Base-by-base conservation (phyloP, 2,329 filamentous ascomycete species). In the Tolypocladium ophioglossoides region DNA sequence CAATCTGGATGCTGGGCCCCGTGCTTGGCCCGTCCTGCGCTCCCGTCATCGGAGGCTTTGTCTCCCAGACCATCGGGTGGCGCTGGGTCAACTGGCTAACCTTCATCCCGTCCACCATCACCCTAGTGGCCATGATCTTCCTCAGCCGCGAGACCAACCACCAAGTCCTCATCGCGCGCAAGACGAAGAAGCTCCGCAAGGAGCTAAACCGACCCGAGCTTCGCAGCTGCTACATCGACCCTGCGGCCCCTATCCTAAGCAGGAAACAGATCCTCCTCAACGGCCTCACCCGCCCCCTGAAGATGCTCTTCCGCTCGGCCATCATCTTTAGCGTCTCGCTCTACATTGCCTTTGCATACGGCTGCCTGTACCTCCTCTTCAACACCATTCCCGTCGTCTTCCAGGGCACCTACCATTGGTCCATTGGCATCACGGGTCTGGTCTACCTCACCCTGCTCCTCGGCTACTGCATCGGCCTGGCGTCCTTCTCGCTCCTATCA, bases 1-100 rank as follows among this genome's bases (percentile, higher is more conserved):
- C 77, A 2, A 67, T 77, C 20, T 82, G 78, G 69, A 73, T 77
- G 47, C 59, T 78, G 66, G 79, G 83, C 0, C 81, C 86, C 2
- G 77, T 85, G 22, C 77, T 79, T 8, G 82, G 82, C 0, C 77
- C 77, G 0, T 73, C 73, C 0, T 56, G 74, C 8, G 78, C 74
- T 0, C 77, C 77, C 1, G 58, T 79, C 16, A 69, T 75, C 8
- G 77, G 77, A 2, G 78, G 74, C 10, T 80, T 75, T 56, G 66
- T 80, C 6, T 69, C 74, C 2, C 67, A 77, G 46, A 72, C 69
- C 2, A 74, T 76, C 16, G 76, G 76, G 11, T 79, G 77, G 77
- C 69, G 76, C 14, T 80, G 78, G 77, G 68, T 73, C 5, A 73
- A 72, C 56, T 80, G 77, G 77, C 70, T 82, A 49, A 71, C 77